A percentile compares a stretch with the other conserved stretches of the same genome.
phyloP scores from a whole-genome alignment of 176 grass and related monocot species.

The Olyra latifolia region DNA sequence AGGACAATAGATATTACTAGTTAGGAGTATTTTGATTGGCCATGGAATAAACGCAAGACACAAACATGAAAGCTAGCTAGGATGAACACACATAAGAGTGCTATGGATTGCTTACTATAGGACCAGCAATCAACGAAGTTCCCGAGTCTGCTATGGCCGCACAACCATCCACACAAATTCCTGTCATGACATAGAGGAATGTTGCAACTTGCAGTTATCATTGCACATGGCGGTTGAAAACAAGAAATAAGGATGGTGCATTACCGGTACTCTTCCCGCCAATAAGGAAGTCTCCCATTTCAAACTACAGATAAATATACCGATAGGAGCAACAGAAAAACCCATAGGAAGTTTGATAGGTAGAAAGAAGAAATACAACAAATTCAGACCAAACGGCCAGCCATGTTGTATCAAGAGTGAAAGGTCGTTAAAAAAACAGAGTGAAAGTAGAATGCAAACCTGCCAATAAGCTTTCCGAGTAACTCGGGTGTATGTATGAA shows the following conservation, averaged over 20 bases:
- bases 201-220: not conserved
- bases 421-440: not conserved
- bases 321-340: not conserved
- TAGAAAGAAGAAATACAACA: not conserved
- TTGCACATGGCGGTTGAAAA: not conserved
- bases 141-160: constrained; percentile 87
- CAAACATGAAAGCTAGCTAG: not conserved
- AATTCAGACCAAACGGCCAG: not conserved
- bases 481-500: constrained; percentile 79
- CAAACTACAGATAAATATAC: constrained; percentile 61
- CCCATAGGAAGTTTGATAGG: not conserved
- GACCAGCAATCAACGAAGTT: constrained; percentile 88
- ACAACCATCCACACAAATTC: constrained; percentile 81
- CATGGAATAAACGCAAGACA: not conserved
- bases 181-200: constrained; percentile 28
- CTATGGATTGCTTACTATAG: constrained; percentile 53
- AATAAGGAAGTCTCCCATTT: constrained; percentile 83
- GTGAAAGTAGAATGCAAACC: constrained; percentile 37
- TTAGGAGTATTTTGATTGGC: not conserved
- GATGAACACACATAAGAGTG: not conserved
- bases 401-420: not conserved
- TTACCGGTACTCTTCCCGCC: constrained; percentile 63
- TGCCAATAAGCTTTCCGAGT: constrained; percentile 88
- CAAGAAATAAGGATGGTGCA: not conserved
- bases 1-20: not conserved